Percentiles rank a stretch among this genome's conserved stretches.
These are phyloP conservation scores for Luzula sylvatica DNA, from an alignment of 176 grass and related monocot genomes.

Conservation along the genomic window DNA sequence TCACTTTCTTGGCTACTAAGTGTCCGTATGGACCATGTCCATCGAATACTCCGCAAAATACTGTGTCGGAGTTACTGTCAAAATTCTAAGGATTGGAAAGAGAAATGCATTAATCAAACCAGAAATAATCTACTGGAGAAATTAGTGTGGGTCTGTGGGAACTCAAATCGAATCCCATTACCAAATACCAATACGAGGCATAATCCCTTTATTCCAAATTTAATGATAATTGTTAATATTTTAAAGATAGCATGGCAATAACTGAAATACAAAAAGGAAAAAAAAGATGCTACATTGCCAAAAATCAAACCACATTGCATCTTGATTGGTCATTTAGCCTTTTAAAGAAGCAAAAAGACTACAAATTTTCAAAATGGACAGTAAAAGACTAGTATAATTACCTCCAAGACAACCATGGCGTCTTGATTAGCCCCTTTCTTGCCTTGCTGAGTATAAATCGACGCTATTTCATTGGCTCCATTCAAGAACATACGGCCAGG, in stretches of 20 bases:
- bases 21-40: slow-evolving; percentile 94
- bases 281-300: slow-evolving; percentile 8
- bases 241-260: too few species aligned
- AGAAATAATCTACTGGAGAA: too few species aligned
- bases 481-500: slow-evolving; percentile 64
- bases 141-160: too few species aligned
- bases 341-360: not conserved
- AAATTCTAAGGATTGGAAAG: slow-evolving; percentile 57
- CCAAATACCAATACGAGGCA: too few species aligned
- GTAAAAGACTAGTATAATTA: not conserved
- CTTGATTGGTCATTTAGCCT: not conserved
- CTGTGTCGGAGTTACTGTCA: slow-evolving; percentile 30
- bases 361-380: not conserved
- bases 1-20: slow-evolving; percentile 93
- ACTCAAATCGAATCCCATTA: too few species aligned
- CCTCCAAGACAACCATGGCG: slow-evolving; percentile 96
- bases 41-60: slow-evolving; percentile 94
- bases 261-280: not conserved
- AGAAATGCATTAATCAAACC: not conserved
- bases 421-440: slow-evolving; percentile 97
- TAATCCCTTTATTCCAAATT: too few species aligned
- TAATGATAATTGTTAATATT: too few species aligned
- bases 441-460: slow-evolving; percentile 94
- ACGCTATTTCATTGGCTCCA: slow-evolving; percentile 44
- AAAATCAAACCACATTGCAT: not conserved